phyloP scores from a whole-genome alignment of 2,329 filamentous ascomycete genomes.

The Exserohilum turcica region DNA sequence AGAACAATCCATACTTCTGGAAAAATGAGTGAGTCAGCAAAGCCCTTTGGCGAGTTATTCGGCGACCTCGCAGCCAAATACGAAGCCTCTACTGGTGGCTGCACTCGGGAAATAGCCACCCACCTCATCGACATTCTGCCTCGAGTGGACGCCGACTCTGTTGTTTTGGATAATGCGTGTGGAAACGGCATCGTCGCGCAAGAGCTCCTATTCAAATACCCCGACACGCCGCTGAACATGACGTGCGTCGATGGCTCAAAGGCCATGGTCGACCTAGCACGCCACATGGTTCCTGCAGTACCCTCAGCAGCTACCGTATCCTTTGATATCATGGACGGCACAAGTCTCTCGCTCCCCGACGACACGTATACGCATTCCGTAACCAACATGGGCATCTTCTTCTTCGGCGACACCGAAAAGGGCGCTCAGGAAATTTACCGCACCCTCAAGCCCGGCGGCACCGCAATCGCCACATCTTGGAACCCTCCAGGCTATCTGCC shows the following conservation, averaged over 20 bases:
- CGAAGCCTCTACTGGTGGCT: slow-evolving; percentile 22
- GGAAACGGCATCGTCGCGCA: slow-evolving; percentile 30
- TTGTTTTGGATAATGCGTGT: slow-evolving; percentile 36
- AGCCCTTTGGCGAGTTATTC: not conserved
- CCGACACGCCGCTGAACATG: slow-evolving; percentile 6
- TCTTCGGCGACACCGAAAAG: slow-evolving; percentile 36
- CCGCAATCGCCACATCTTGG: slow-evolving; percentile 39
- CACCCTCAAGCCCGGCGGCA: slow-evolving; percentile 45
- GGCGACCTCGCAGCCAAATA: slow-evolving; percentile 11
- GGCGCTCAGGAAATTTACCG: slow-evolving; percentile 40
- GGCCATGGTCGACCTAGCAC: slow-evolving; percentile 17
- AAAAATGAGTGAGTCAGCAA: not conserved
- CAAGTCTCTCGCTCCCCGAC: slow-evolving; percentile 29
- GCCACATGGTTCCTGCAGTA: not conserved
- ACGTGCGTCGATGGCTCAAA: slow-evolving; percentile 14
- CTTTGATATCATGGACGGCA: slow-evolving; percentile 9
- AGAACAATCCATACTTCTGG: not conserved
- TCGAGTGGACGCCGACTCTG: slow-evolving; percentile 15
- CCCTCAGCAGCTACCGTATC: not conserved
- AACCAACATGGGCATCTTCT: slow-evolving; percentile 49
- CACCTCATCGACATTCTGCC: slow-evolving; percentile 21
- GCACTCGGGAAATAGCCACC: slow-evolving; percentile 19
- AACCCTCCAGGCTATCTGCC: slow-evolving; percentile 8
- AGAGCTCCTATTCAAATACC: slow-evolving; percentile 17
- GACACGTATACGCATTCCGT: slow-evolving; percentile 45